Conservation (phyloP, 176 grass and related monocot species). For the Melocanna baccifera region DNA sequence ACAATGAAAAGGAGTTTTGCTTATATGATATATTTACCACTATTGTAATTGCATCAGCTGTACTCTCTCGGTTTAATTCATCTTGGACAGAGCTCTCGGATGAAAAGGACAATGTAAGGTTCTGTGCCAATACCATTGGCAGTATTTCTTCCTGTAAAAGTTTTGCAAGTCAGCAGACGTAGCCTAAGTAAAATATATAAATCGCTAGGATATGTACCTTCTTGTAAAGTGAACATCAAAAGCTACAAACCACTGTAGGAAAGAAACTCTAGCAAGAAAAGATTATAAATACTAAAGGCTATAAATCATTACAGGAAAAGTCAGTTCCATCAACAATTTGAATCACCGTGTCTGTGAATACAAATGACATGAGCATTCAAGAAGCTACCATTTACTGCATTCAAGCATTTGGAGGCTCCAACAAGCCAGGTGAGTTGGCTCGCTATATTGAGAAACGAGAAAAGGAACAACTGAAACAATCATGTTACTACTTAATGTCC, state of each 20-base stretch:
- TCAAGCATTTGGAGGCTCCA: not conserved
- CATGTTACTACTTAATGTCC: not conserved
- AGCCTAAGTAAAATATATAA: conserved; percentile 4
- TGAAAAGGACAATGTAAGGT: conserved; percentile 87
- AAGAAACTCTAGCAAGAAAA: conserved; percentile 4
- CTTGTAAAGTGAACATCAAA: conserved; percentile 19
- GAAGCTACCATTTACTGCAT: not conserved
- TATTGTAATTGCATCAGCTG: conserved; percentile 89
- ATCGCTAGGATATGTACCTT: conserved; percentile 5
- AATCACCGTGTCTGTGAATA: conserved; percentile 13
- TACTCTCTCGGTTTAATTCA: conserved; percentile 90
- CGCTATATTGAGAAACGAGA: not conserved
- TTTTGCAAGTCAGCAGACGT: conserved; percentile 2
- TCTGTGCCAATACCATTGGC: conserved; percentile 77
- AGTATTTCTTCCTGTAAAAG: conserved; percentile 75
- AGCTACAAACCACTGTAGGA: not conserved
- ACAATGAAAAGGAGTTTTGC: conserved; percentile 24
- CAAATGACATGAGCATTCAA: conserved; percentile 17
- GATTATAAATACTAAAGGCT: not conserved
- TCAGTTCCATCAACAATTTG: not conserved
- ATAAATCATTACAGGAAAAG: conserved; percentile 5
- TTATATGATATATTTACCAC: conserved; percentile 53
- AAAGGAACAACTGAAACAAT: not conserved
- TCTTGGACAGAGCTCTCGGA: conserved; percentile 93
- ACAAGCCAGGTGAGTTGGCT: not conserved